These are phyloP conservation scores for Allantophomopsis lycopodina DNA, from an alignment of 2,329 filamentous ascomycete species.

Conservation along the genomic window DNA sequence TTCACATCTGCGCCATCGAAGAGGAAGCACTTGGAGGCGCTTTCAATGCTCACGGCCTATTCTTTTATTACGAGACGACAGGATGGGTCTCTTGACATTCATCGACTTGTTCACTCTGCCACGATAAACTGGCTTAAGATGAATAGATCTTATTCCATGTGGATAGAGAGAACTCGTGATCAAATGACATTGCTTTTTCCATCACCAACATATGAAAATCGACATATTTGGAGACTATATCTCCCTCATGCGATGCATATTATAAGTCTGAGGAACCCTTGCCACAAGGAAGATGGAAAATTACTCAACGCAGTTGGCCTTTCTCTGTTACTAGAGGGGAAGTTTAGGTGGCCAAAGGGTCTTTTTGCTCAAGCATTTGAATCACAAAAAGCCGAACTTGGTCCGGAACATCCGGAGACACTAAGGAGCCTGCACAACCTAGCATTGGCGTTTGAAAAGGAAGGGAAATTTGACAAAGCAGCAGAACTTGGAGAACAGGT, in stretches of 20 bases:
- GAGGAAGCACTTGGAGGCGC: background rate
- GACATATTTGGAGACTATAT: conserved; percentile 1
- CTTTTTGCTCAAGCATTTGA: conserved; percentile 1
- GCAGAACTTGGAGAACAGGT: too few species aligned
- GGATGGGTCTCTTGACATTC: background rate
- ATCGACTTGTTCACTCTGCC: conserved; percentile 1
- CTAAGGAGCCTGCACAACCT: conserved; percentile 3
- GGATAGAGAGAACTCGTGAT: background rate
- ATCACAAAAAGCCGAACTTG: background rate
- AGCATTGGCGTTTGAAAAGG: background rate
- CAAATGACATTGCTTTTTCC: background rate
- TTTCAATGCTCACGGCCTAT: conserved; percentile 2
- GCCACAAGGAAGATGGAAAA: too few species aligned
- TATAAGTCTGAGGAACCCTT: too few species aligned
- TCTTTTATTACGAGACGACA: background rate
- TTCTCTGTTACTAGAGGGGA: background rate
- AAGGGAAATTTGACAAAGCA: conserved; percentile 3
- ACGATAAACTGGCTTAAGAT: conserved; percentile 1
- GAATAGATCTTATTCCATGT: background rate
- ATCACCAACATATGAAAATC: background rate
- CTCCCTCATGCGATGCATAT: background rate
- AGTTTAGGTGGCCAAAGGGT: background rate
- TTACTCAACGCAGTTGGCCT: too few species aligned
- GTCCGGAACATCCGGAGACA: conserved; percentile 1
- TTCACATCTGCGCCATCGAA: background rate